Percentiles rank a stretch among this genome's conserved stretches.
These are phyloP conservation scores for Primulina tabacum DNA, from an alignment of 257 asterid genomes.

Conservation along the genomic window DNA sequence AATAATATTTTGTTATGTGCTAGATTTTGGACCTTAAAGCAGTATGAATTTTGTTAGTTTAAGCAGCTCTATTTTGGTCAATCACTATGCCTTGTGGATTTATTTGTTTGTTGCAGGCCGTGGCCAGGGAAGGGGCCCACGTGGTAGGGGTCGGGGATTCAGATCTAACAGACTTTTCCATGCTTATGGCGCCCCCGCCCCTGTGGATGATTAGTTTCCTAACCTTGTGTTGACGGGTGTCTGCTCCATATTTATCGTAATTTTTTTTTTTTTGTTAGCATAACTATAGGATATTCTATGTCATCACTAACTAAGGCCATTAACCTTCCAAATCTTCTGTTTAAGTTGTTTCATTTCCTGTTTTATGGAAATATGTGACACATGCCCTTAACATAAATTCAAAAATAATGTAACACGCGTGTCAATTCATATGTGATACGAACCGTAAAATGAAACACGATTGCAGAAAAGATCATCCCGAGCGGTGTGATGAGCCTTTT, in stretches of 20 bases:
- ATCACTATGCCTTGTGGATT: background rate
- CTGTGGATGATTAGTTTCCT: constrained; percentile 29
- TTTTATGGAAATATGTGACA: background rate
- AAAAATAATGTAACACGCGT: too few species aligned
- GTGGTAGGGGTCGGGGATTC: constrained; percentile 47
- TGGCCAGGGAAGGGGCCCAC: constrained; percentile 42
- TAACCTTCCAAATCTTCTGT: background rate
- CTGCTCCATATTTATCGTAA: constrained; percentile 30
- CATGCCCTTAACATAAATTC: background rate
- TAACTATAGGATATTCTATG: constrained; percentile 39
- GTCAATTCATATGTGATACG: too few species aligned
- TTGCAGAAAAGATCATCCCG: background rate
- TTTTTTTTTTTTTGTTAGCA: constrained; percentile 4
- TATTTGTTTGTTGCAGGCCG: constrained; percentile 33
- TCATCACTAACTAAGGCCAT: constrained; percentile 30
- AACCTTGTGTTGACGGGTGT: constrained; percentile 23
- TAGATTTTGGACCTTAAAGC: background rate
- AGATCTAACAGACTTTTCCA: constrained; percentile 34
- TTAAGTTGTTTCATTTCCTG: background rate
- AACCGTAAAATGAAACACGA: background rate
- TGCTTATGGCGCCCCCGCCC: constrained; percentile 15
- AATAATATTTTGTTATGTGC: background rate
- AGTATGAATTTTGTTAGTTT: background rate
- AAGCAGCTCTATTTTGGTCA: background rate
- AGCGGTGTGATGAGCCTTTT: constrained; percentile 39